Base-by-base conservation (phyloP, 345 rosid species). In the Salix exigua region DNA sequence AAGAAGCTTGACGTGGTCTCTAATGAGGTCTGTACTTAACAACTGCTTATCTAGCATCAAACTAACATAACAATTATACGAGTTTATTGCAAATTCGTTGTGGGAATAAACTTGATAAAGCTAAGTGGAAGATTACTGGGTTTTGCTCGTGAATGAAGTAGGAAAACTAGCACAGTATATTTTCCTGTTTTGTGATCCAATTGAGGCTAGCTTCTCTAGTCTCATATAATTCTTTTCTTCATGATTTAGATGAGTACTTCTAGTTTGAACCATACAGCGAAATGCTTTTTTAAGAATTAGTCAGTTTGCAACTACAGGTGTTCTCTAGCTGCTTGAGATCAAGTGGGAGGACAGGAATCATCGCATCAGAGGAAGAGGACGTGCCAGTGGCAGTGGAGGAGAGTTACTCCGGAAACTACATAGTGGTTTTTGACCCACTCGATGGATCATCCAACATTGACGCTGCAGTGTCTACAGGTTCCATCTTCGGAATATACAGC, bases 1-100 rank as follows among this genome's bases (percentile, higher is more conserved):
- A 93, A 95, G 88, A 95, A 95, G 88, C 97, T 95, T 12, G 98
- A 95, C 60, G 99, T 93, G 40, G 91, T 95, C 80, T 95, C 99
- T 5, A 95, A 95, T 73, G 97, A 95, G 97, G 98, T 93, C 37
- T 44, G 71, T 67, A 13, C 16, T 64, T 18, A n/a, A n/a, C 12
- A 53, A 53, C 14, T 55, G 10, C n/a, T 55, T 53, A 21, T 0
- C 11, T 21, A 1, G 25, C 4, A 21, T 53, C 25, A 53, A 53
- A 21, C 76, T 26, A 42, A 11, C 26, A 28, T 14, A 63, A 44
- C 4, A 28, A 4, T 2, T 44, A 50, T 13, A 64, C 16, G 10
- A 17, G 16, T 18, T 26, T 19, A 51, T 33, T 30, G 50, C 61
- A 26, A 25, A 69, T 16, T 55, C 2, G 16, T 1, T 25, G 0